Evolutionary conservation across 2,329 filamentous ascomycete species (phyloP), one percentile per base, ranked within the genome.

Genomic region (Fusarium tuaranense): DNA sequence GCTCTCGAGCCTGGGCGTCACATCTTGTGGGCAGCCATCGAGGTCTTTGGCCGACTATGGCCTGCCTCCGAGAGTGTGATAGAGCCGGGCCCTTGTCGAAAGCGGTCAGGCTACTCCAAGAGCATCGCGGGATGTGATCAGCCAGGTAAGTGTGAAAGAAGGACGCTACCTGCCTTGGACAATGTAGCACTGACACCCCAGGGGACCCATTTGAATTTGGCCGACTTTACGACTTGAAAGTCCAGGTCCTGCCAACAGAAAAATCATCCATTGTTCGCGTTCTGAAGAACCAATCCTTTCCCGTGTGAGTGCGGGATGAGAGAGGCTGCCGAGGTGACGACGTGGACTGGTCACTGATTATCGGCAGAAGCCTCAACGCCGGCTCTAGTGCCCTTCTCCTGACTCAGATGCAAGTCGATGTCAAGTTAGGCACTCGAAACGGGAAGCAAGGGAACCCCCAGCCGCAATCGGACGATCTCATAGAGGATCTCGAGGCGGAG

Each of bases 401-500:
- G n/a, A 87, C 84, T 14, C 85, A 88, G 53, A 73, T 89, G 5
- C 79, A 80, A 7, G 79, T 88, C 13, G 75, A 81, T 48, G 20
- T 69, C 12, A 69, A 63, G 25, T 51, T 57, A 44, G 44, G n/a
- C 65, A 34, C 67, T 25, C 59, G 64, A 16, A 65, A 68, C 7
- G 60, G 63, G 12, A 68, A 67, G 51, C 38, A 51, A 64, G 22
- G 39, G 10, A 81, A 85, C 63, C 36, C 76, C 10, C 81, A 82
- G 36, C 83, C 85, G 57, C 85, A 82, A 44, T 87, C 90, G 0
- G 88, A 91, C 14, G 84, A 88, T 46, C 81, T 92, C 36, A 89
- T 92, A 18, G 85, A 88, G 27, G 88, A 91, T 67, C 83, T 92
- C 13, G 89, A 92, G 76, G 81, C 83, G 34, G 86, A 91, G 65